Evolutionary conservation across 2,329 filamentous ascomycete genomes (phyloP).

Genomic region (Colletotrichum aenigma): DNA sequence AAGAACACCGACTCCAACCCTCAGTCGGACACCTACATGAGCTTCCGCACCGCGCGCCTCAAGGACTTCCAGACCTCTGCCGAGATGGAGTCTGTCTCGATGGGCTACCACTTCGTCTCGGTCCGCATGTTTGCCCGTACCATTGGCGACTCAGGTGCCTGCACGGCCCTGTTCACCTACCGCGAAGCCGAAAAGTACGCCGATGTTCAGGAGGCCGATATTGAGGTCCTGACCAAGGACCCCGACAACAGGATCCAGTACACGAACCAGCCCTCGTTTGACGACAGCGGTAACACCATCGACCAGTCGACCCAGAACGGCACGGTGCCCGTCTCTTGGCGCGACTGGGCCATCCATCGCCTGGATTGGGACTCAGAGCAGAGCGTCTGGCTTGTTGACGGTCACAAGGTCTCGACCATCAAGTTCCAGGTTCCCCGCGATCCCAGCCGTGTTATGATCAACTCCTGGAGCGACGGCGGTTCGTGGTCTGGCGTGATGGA

Average conservation of each 20-base stretch:
- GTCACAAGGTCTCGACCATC: slow-evolving; percentile 53
- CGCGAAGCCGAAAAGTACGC: slow-evolving; percentile 37
- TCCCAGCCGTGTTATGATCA: slow-evolving; percentile 57
- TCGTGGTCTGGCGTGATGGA: slow-evolving; percentile 65
- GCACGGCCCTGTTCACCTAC: slow-evolving; percentile 60
- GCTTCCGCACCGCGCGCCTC: slow-evolving; percentile 50
- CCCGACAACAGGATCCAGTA: slow-evolving; percentile 52
- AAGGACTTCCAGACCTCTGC: slow-evolving; percentile 49
- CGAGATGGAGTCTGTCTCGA: slow-evolving; percentile 47
- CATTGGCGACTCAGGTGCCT: slow-evolving; percentile 49
- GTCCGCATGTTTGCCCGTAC: slow-evolving; percentile 58
- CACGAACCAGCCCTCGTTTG: slow-evolving; percentile 64
- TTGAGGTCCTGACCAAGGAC: slow-evolving; percentile 56
- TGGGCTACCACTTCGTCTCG: slow-evolving; percentile 43
- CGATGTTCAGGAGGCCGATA: slow-evolving; percentile 54
- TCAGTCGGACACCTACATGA: slow-evolving; percentile 48
- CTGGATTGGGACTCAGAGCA: slow-evolving; percentile 62
- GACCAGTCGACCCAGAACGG: slow-evolving; percentile 51
- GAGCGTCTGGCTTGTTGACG: slow-evolving; percentile 62
- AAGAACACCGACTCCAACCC: slow-evolving; percentile 35
- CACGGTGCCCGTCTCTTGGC: slow-evolving; percentile 52
- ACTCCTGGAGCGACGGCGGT: slow-evolving; percentile 66
- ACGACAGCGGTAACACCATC: slow-evolving; percentile 46
- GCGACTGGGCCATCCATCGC: slow-evolving; percentile 62
- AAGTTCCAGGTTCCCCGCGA: slow-evolving; percentile 60